These are phyloP conservation scores for Heritiera littoralis DNA, from an alignment of 345 rosid genomes.

Conservation along the genomic window DNA sequence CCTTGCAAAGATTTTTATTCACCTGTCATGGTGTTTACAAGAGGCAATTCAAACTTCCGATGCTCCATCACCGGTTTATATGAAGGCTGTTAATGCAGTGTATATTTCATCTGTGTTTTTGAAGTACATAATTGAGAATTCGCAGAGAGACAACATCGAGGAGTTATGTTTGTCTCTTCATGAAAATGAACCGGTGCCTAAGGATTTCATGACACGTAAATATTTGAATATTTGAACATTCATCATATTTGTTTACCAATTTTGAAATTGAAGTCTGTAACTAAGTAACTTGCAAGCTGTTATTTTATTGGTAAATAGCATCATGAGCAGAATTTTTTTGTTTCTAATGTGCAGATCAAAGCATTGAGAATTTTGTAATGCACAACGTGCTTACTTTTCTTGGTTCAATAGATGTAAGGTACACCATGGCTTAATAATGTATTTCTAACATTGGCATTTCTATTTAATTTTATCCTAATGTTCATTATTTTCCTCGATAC, in stretches of 20 bases:
- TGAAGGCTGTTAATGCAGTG: conserved; percentile 74
- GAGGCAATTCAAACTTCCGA: conserved; percentile 59
- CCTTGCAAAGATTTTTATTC: conserved; percentile 83
- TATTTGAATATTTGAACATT: background rate
- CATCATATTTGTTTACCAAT: background rate
- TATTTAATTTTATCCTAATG: conserved; percentile 29
- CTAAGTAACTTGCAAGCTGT: background rate
- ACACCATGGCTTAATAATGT: conserved; percentile 24
- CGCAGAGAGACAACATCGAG: conserved; percentile 46
- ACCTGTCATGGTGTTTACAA: conserved; percentile 77
- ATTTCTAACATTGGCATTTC: conserved; percentile 5
- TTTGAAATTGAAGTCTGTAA: conserved; percentile 18
- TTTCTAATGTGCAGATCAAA: conserved; percentile 64
- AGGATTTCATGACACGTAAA: conserved; percentile 58
- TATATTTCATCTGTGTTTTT: conserved; percentile 79
- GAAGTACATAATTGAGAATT: conserved; percentile 74
- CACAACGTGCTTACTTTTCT: conserved; percentile 71
- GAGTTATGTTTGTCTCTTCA: conserved; percentile 65
- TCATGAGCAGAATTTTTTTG: conserved; percentile 22
- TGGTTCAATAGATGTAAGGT: conserved; percentile 83
- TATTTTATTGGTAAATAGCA: conserved; percentile 7
- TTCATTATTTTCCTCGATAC: conserved; percentile 53
- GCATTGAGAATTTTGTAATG: conserved; percentile 70
- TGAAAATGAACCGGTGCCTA: conserved; percentile 64
- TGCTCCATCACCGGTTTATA: conserved; percentile 40